Conservation (phyloP, 2,329 filamentous ascomycete genomes). For the Penicillium hordei region DNA sequence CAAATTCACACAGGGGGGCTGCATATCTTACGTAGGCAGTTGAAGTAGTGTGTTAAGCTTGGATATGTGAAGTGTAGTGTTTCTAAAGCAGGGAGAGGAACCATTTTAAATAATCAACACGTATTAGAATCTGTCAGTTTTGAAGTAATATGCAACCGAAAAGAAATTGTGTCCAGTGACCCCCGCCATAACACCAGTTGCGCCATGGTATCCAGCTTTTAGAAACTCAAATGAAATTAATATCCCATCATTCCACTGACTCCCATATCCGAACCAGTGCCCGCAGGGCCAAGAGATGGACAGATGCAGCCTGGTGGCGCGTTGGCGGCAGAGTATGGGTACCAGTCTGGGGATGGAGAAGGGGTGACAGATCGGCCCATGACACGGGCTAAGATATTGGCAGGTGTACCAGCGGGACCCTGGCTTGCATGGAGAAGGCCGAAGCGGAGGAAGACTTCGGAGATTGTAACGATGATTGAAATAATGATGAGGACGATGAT, state of each 20-base stretch:
- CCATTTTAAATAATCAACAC: not conserved
- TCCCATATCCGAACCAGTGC: conserved; percentile 9
- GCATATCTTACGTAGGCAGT: no score
- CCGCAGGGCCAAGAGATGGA: conserved; percentile 16
- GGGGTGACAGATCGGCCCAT: conserved; percentile 20
- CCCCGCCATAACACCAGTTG: not conserved
- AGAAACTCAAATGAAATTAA: not conserved
- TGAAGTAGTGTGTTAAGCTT: no score
- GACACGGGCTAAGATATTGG: conserved; percentile 18
- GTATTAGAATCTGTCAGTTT: conserved; percentile 1
- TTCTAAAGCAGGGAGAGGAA: not conserved
- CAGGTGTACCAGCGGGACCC: conserved; percentile 15
- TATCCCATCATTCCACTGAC: conserved; percentile 13
- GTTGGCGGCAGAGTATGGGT: conserved; percentile 9
- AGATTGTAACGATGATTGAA: conserved; percentile 85
- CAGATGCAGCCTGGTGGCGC: conserved; percentile 25
- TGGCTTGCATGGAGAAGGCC: conserved; percentile 59
- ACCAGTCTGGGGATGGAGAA: conserved; percentile 17
- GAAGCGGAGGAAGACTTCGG: conserved; percentile 85
- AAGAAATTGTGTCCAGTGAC: not conserved
- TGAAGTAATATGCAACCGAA: conserved; percentile 1
- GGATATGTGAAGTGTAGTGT: no score
- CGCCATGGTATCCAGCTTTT: not conserved
- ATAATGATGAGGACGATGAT: conserved; percentile 91
- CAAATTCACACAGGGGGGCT: no score